A percentile compares a stretch with the other conserved stretches of the same genome.
These are phyloP conservation scores for Boletus coccyginus DNA, from an alignment of 768 basidiomycete genomes.

Conservation along the genomic window DNA sequence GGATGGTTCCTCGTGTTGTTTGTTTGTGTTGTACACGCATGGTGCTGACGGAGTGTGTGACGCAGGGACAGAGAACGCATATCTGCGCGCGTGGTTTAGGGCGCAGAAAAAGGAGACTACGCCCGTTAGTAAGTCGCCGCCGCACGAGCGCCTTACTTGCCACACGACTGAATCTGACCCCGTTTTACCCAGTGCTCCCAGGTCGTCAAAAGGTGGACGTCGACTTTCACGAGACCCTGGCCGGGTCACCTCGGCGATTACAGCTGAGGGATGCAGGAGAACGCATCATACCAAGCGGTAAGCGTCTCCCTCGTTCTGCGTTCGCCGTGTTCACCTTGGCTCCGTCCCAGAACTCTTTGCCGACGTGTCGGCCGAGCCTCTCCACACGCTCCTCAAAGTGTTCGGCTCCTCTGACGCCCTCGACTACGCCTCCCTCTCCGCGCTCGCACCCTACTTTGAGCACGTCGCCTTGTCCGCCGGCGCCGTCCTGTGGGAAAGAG, in stretches of 20 bases:
- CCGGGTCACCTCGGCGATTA: slow-evolving; percentile 62
- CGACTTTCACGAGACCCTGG: slow-evolving; percentile 39
- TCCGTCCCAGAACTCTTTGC: slow-evolving; percentile 22
- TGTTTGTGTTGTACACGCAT: neutral
- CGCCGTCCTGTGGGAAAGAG: slow-evolving; percentile 69
- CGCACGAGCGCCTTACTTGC: neutral
- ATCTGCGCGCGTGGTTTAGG: slow-evolving; percentile 76
- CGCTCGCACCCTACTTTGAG: slow-evolving; percentile 71
- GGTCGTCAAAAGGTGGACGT: slow-evolving; percentile 53
- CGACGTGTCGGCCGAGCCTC: slow-evolving; percentile 53
- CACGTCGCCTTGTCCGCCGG: slow-evolving; percentile 56
- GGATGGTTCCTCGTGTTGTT: neutral
- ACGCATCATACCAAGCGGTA: slow-evolving; percentile 64
- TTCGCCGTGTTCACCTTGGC: neutral
- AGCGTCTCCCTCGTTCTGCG: slow-evolving; percentile 4
- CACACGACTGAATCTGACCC: neutral
- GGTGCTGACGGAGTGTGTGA: slow-evolving; percentile 6
- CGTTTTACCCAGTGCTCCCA: slow-evolving; percentile 45
- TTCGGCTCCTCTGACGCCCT: slow-evolving; percentile 72
- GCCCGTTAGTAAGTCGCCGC: slow-evolving; percentile 40
- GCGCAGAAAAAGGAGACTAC: slow-evolving; percentile 56
- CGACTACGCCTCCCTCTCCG: slow-evolving; percentile 54
- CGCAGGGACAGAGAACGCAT: slow-evolving; percentile 90
- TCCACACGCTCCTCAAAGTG: slow-evolving; percentile 71
- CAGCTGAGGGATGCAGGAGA: slow-evolving; percentile 72